Percentiles rank a stretch among this genome's conserved stretches.
These are phyloP conservation scores for Colletotrichum gloeosporioides DNA, from an alignment of 2,329 filamentous ascomycete species.

Conservation along the genomic window DNA sequence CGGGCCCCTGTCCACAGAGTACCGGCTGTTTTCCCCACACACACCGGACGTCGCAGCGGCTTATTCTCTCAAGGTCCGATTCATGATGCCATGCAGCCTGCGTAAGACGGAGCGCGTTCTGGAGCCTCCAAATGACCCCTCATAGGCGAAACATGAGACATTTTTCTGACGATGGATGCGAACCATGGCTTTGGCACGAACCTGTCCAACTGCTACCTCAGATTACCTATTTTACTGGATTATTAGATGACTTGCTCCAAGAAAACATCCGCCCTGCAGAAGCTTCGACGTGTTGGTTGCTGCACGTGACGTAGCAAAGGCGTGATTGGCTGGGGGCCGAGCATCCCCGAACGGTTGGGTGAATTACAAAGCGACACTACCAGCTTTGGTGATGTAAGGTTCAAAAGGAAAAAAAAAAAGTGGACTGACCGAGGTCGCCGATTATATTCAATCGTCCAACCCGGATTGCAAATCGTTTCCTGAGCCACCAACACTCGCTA, in stretches of 20 bases:
- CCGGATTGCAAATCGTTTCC: not conserved
- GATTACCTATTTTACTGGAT: not conserved
- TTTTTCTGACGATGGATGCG: not conserved
- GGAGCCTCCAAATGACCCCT: not conserved
- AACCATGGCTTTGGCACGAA: not conserved
- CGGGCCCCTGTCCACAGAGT: not conserved
- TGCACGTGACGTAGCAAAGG: conserved; percentile 8
- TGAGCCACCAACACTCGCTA: conserved; percentile 1
- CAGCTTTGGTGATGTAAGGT: conserved; percentile 8
- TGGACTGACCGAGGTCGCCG: conserved; percentile 12
- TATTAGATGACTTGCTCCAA: not conserved
- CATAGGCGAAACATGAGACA: not conserved
- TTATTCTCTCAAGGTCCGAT: not conserved
- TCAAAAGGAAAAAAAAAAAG: conserved; percentile 16
- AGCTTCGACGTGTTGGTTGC: not conserved
- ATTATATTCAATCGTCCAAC: not conserved
- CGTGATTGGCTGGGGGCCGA: conserved; percentile 13
- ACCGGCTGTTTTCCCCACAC: not conserved
- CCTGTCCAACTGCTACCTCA: not conserved
- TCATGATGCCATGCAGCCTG: not conserved
- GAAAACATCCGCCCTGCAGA: not conserved
- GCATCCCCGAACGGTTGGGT: not conserved
- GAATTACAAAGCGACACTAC: conserved; percentile 22
- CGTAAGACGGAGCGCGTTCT: not conserved
- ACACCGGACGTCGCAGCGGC: not conserved